Evolutionary conservation across 805 yeast genomes (phyloP), one percentile per base, ranked within the genome.

Genomic region (Saturnispora bothae): DNA sequence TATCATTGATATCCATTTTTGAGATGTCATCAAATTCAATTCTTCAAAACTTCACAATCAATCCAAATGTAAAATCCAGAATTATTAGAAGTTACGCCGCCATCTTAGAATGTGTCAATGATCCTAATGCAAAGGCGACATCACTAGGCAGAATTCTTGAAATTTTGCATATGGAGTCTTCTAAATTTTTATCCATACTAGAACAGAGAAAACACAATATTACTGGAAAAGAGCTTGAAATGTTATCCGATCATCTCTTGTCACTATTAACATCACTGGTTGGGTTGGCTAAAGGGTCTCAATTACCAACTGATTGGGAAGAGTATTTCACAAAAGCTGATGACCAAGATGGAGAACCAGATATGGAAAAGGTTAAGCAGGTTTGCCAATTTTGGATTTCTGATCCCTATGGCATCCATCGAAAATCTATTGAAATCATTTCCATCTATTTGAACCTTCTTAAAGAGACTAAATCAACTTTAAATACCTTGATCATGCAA

Each of bases 271-370:
- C 71, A 12, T 81, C 85, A 50, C 54, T 85, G 0, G 66, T 68
- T n/a, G 83, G 79, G 38, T 61, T 84, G 3, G 92, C 85, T 0
- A 78, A 76, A 40, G 84, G 86, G 0, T 56, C 80, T 50, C 72
- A 73, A 35, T 56, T 70, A 2, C 78, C 83, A 0, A 75, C 66
- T 28, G 84, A 77, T 18, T 44, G 51, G 34, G 67, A 63, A 30
- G 69, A 64, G 9, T 56, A 57, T 17, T 60, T 56, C 30, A 10
- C 15, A 27, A 17, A 16, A 9, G 9, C 9, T 12, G 21, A 27
- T 8, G 28, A 23, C 10, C 32, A 20, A 14, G n/a, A n/a, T n/a
- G n/a, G n/a, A n/a, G 40, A 32, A 10, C 36, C 36, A 7, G 19
- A 38, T 23, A 16, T 15, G 7, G 3, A 13, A 12, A 13, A 4